Evolutionary conservation across 2,329 filamentous ascomycete species (phyloP).

Genomic region (Ophiocordyceps unilateralis): DNA sequence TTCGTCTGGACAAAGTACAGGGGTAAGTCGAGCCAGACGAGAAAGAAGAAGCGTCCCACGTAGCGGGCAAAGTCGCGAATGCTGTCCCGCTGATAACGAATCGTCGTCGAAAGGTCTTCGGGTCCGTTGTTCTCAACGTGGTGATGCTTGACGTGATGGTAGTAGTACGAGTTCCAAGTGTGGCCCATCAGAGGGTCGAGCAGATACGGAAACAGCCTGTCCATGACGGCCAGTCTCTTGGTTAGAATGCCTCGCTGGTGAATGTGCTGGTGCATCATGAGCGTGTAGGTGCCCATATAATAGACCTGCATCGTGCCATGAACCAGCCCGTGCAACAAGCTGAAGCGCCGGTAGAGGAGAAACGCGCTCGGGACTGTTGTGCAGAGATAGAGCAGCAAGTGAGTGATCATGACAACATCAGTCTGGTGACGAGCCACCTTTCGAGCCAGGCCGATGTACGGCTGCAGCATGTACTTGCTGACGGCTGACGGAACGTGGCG

Average conservation of each 20-base stretch:
- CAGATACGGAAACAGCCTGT: constrained; percentile 54
- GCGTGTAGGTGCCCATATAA: constrained; percentile 57
- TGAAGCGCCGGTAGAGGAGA: constrained; percentile 47
- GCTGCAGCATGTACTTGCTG: constrained; percentile 33
- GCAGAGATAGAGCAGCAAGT: constrained; percentile 53
- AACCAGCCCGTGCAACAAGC: constrained; percentile 46
- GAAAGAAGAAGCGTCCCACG: constrained; percentile 53
- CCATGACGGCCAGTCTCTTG: constrained; percentile 36
- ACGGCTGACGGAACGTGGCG: constrained; percentile 20
- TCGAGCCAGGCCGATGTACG: constrained; percentile 40
- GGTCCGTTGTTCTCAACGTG: constrained; percentile 70
- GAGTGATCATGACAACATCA: constrained; percentile 64
- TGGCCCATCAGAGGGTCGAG: constrained; percentile 64
- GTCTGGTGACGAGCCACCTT: constrained; percentile 44
- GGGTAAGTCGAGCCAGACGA: constrained; percentile 61
- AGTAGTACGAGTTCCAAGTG: constrained; percentile 73
- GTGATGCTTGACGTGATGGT: constrained; percentile 75
- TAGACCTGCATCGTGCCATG: constrained; percentile 50
- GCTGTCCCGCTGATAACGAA: constrained; percentile 59
- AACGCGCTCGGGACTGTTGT: constrained; percentile 55
- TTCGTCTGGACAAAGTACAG: constrained; percentile 52
- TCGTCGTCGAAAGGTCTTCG: constrained; percentile 57
- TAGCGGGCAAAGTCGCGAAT: constrained; percentile 52
- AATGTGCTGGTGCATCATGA: constrained; percentile 76
- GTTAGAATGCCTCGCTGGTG: constrained; percentile 54